These are phyloP conservation scores for Rauvolfia tetraphylla DNA, from an alignment of 257 asterid species.

Conservation along the genomic window DNA sequence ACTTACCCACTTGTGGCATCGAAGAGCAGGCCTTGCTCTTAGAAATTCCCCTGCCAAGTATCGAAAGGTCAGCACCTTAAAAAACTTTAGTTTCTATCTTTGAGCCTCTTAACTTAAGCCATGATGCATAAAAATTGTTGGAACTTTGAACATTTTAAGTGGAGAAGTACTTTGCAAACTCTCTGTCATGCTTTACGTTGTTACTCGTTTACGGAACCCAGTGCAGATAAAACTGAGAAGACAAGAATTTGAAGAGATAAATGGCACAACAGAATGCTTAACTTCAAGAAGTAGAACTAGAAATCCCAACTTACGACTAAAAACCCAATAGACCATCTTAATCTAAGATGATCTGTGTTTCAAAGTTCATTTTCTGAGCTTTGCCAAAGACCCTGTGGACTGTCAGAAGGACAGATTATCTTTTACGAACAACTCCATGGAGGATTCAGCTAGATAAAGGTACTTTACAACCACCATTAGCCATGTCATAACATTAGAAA, in stretches of 20 bases:
- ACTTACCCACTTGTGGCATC: slow-evolving; percentile 19
- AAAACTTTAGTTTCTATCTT: background rate
- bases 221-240: too few relatives aligned
- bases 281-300: background rate
- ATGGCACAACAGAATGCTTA: background rate
- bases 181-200: background rate
- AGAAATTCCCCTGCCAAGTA: slow-evolving; percentile 6
- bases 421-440: too few relatives aligned
- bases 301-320: background rate
- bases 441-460: too few relatives aligned
- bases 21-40: slow-evolving; percentile 16
- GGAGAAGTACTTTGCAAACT: too few relatives aligned
- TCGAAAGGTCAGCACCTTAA: slow-evolving; percentile 24
- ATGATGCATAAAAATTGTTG: background rate
- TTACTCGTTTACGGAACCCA: too few relatives aligned
- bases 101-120: background rate
- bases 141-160: too few relatives aligned
- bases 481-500: too few relatives aligned
- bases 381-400: too few relatives aligned
- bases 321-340: background rate
- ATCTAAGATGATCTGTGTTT: background rate
- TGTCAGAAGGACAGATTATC: too few relatives aligned
- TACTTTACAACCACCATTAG: too few relatives aligned
- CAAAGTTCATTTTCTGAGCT: too few relatives aligned
- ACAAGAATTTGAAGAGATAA: background rate